Base-by-base conservation (phyloP, 352 stramenopile species). In the Globisporangium spiculum region DNA sequence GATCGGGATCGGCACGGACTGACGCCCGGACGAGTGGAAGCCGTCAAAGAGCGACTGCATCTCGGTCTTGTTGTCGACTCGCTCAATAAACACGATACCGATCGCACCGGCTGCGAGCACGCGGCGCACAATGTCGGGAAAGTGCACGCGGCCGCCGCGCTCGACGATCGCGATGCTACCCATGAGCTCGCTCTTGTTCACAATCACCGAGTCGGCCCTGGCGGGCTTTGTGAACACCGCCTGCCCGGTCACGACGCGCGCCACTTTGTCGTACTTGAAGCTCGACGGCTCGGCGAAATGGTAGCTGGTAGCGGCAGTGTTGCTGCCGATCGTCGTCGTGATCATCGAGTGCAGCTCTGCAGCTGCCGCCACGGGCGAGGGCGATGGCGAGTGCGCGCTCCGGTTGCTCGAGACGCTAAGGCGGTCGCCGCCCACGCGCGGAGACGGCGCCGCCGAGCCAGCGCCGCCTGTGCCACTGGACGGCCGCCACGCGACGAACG, bases 221-320 rank as follows among this genome's bases (percentile, higher is more conserved):
- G 84, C 76, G 9, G 88, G 88, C 50, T 90, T 72, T 30, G 81
- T 84, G 57, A 89, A 91, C 69, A 93, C 86, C 24, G 83, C 60
- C 10, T 60, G 66, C 4, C 76, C 81, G 1, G 68, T 80, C 27
- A 93, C 75, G 9, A 83, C 68, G 38, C 80, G 85, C 24, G 80
- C 64, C 30, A 76, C 81, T 26, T 79, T 86, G 65, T 91, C 80
- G 72, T 94, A 96, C 38, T 76, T 76, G 74, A 93, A 96, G 74
- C 88, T 92, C 30, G 86, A 92, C 1, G 86, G 83, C 72, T 96
- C 88, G 30, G 88, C 88, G 66, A 96, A 96, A 68, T 94, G 87
- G 66, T 86, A 89, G 26, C 72, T 78, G 24, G 44, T 63, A 1
- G 61, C 63, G 65, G 20, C 67, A 27, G 1, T 60, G 69, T 36